Conservation (phyloP, 108 stramenopile species). For the Phaeodactylum tricornutum region DNA sequence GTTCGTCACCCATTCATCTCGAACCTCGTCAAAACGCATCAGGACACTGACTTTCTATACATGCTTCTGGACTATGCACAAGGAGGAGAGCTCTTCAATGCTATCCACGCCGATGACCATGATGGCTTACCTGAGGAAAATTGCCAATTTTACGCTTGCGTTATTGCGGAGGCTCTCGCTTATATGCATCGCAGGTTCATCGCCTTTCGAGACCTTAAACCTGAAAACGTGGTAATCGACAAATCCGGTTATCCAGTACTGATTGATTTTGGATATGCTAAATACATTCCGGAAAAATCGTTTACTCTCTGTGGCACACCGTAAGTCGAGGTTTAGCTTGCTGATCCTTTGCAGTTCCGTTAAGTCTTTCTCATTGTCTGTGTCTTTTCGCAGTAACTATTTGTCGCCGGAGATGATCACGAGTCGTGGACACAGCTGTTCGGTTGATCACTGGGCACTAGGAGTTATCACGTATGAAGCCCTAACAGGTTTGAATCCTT, state of each 20-base stretch:
- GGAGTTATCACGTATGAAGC: slow-evolving; percentile 86
- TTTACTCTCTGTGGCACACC: slow-evolving; percentile 93
- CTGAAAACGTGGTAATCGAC: slow-evolving; percentile 56
- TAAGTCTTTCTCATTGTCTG: slow-evolving; percentile 9
- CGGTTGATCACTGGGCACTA: slow-evolving; percentile 86
- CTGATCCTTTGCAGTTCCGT: slow-evolving; percentile 65
- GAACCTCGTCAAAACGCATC: slow-evolving; percentile 29
- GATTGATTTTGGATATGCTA: slow-evolving; percentile 55
- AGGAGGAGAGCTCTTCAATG: slow-evolving; percentile 59
- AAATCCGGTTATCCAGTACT: slow-evolving; percentile 68
- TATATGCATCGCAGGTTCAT: slow-evolving; percentile 59
- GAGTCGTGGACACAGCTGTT: slow-evolving; percentile 63
- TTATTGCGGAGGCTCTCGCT: slow-evolving; percentile 24
- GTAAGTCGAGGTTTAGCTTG: no score
- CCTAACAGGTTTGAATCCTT: slow-evolving; percentile 52
- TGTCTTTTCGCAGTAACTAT: no score
- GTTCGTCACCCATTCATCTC: slow-evolving; percentile 54
- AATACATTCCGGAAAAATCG: slow-evolving; percentile 52
- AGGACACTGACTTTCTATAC: slow-evolving; percentile 50
- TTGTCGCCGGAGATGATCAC: slow-evolving; percentile 38
- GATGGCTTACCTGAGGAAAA: slow-evolving; percentile 24
- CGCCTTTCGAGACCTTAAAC: slow-evolving; percentile 86
- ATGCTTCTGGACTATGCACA: slow-evolving; percentile 44
- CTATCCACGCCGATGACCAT: slow-evolving; percentile 24
- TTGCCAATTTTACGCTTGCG: slow-evolving; percentile 16